Evolutionary conservation across 441 rosid genomes (phyloP).

Genomic region (Gossypium aridum): DNA sequence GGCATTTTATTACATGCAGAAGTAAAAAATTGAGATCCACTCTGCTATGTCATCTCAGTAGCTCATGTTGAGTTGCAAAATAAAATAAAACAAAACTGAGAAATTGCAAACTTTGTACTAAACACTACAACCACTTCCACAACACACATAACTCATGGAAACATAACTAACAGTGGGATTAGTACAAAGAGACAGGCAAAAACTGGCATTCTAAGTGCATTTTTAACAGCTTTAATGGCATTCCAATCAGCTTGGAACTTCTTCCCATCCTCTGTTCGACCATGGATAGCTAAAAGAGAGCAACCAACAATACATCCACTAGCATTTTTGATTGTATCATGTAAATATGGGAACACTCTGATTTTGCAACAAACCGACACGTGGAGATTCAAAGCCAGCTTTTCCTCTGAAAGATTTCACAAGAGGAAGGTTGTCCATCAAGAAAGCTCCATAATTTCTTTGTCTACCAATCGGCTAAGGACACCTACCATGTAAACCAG

Average conservation of each 20-base stretch:
- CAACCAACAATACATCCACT: slow-evolving; percentile 95
- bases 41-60: too few relatives aligned
- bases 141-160: too few relatives aligned
- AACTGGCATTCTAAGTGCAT: slow-evolving; percentile 63
- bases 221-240: slow-evolving; percentile 66
- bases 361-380: slow-evolving; percentile 91
- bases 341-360: slow-evolving; percentile 61
- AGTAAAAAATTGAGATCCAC: too few relatives aligned
- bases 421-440: slow-evolving; percentile 90
- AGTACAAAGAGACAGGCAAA: slow-evolving; percentile 28
- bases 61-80: too few relatives aligned
- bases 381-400: slow-evolving; percentile 49
- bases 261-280: slow-evolving; percentile 77
- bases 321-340: slow-evolving; percentile 77
- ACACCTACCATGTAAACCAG: slow-evolving; percentile 44
- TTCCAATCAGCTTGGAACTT: slow-evolving; percentile 71
- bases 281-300: slow-evolving; percentile 83
- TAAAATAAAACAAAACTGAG: too few relatives aligned
- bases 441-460: slow-evolving; percentile 83
- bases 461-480: slow-evolving; percentile 86
- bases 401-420: slow-evolving; percentile 70
- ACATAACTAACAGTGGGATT: too few relatives aligned
- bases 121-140: too few relatives aligned
- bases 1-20: too few relatives aligned
- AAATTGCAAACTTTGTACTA: too few relatives aligned